Percentiles rank a stretch among this genome's conserved stretches.
These are phyloP conservation scores for Samsoniella hepiali DNA, from an alignment of 2,329 filamentous ascomycete species.

Conservation along the genomic window DNA sequence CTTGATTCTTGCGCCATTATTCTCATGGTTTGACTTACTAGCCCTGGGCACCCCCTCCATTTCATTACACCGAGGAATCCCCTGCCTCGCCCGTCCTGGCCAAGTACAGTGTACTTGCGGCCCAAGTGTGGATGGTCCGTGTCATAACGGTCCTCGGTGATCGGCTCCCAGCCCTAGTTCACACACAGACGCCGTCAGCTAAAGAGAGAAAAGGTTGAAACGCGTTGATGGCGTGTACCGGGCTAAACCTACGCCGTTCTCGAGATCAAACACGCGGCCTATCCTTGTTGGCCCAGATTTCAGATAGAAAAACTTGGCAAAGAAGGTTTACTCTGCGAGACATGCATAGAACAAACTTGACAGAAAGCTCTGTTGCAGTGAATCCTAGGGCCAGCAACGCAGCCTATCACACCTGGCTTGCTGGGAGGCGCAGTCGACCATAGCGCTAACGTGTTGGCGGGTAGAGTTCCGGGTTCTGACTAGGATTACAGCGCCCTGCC, in stretches of 20 bases:
- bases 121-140: background rate
- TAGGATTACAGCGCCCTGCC: background rate
- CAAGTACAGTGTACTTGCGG: background rate
- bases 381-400: background rate
- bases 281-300: background rate
- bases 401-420: background rate
- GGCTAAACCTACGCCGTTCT: background rate
- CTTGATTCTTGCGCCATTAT: background rate
- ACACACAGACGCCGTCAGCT: background rate
- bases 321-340: background rate
- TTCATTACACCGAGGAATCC: background rate
- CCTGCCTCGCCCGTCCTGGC: background rate
- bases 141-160: conserved; percentile 1
- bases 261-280: background rate
- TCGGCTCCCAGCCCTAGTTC: conserved; percentile 1
- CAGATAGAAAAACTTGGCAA: background rate
- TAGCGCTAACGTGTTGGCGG: background rate
- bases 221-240: background rate
- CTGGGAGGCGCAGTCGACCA: background rate
- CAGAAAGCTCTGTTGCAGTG: background rate
- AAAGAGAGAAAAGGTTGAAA: background rate
- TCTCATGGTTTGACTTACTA: background rate
- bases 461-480: background rate
- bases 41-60: background rate
- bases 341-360: background rate